A percentile compares a stretch with the other conserved stretches of the same genome.
These are phyloP conservation scores for Heteromeles arbutifolia DNA, from an alignment of 306 rosid genomes.

Conservation along the genomic window DNA sequence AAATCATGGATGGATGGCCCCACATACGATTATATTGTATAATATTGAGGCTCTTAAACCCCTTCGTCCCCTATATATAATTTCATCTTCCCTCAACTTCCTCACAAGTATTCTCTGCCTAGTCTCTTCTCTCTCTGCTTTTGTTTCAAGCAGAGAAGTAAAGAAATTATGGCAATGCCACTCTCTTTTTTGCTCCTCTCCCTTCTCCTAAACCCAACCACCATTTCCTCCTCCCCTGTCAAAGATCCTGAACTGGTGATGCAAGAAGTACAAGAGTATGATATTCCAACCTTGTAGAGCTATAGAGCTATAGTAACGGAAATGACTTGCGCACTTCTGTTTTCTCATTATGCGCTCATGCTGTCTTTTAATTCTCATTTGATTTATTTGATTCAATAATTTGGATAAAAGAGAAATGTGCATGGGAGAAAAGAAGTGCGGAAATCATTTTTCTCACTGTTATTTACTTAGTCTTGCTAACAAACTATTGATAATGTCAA, in stretches of 20 bases:
- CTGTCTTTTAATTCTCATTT: not conserved
- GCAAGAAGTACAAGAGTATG: constrained; percentile 59
- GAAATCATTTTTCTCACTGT: not conserved
- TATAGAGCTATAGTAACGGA: not conserved
- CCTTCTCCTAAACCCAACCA: constrained; percentile 27
- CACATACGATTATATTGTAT: constrained; percentile 2
- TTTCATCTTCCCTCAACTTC: constrained; percentile 13
- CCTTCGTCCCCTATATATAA: constrained; percentile 45
- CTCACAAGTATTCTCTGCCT: constrained; percentile 29
- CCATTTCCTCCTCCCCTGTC: constrained; percentile 51
- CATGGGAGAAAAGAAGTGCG: not conserved
- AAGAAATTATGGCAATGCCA: constrained; percentile 49
- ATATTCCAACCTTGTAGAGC: not conserved
- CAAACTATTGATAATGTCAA: not conserved
- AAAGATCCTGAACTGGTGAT: constrained; percentile 56
- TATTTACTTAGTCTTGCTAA: not conserved
- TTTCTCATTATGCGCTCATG: not conserved
- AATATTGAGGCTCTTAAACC: constrained; percentile 14
- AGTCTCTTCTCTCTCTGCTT: constrained; percentile 12
- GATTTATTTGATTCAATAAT: too few species aligned
- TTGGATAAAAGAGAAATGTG: too few species aligned
- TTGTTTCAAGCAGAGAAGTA: not conserved
- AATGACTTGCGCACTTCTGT: not conserved
- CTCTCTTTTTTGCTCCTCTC: constrained; percentile 25
- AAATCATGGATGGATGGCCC: constrained; percentile 3